These are phyloP conservation scores for Mycena sanguinolenta DNA, from an alignment of 768 basidiomycete genomes.

Conservation along the genomic window DNA sequence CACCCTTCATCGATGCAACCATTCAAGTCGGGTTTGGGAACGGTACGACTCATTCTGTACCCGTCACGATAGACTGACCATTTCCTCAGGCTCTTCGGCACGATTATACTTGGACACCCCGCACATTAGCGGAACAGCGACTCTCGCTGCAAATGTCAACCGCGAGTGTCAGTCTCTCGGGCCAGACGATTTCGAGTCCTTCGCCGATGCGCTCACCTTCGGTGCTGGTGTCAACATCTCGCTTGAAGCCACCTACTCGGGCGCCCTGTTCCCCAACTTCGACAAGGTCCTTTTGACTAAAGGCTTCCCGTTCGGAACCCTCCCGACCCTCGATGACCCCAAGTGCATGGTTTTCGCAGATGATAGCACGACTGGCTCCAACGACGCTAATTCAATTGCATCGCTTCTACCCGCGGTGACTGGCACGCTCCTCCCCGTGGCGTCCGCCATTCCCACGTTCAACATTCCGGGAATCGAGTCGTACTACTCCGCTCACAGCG, in stretches of 20 bases:
- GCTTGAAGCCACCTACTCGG: conserved; percentile 13
- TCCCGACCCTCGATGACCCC: conserved; percentile 14
- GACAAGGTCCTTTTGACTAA: conserved; percentile 2
- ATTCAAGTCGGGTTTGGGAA: neutral
- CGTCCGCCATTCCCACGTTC: conserved; percentile 25
- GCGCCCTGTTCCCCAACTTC: neutral
- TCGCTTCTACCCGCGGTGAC: conserved; percentile 10
- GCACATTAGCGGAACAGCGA: neutral
- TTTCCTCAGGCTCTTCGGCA: neutral
- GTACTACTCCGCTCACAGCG: conserved; percentile 21
- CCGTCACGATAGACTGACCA: no score
- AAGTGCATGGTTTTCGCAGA: conserved; percentile 24
- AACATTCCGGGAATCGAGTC: conserved; percentile 18
- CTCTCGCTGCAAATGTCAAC: neutral
- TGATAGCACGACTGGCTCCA: neutral
- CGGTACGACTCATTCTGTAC: neutral
- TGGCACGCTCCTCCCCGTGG: conserved; percentile 21
- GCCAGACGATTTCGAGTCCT: neutral
- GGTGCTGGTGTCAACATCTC: conserved; percentile 26
- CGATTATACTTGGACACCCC: conserved; percentile 22
- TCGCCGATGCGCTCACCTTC: conserved; percentile 15
- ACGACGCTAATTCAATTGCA: neutral
- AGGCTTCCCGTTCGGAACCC: conserved; percentile 8
- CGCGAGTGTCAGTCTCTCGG: neutral
- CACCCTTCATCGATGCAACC: conserved; percentile 23